A percentile compares a stretch with the other conserved stretches of the same genome.
phyloP scores from a whole-genome alignment of 352 stramenopile genomes.

The Aphanomyces euteiches region DNA sequence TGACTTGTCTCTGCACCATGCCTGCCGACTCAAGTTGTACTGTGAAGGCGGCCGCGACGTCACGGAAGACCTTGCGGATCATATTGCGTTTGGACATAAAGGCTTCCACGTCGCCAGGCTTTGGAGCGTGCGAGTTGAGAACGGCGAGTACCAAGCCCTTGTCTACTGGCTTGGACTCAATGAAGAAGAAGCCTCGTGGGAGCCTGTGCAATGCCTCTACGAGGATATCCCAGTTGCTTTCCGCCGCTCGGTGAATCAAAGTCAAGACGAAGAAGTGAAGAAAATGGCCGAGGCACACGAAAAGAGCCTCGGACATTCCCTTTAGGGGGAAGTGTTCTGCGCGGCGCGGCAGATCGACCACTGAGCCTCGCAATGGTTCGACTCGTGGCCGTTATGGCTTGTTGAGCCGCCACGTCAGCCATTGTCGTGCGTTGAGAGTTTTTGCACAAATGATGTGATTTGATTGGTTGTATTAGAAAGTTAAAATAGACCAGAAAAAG shows the following conservation, averaged over 20 bases:
- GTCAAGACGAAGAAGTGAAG: background rate
- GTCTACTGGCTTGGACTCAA: constrained; percentile 18
- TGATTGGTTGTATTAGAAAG: background rate
- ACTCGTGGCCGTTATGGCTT: background rate
- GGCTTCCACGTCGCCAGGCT: background rate
- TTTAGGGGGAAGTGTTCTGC: background rate
- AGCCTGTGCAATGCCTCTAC: background rate
- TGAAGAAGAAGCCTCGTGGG: background rate
- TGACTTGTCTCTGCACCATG: background rate
- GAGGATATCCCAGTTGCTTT: constrained; percentile 14
- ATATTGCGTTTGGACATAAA: background rate
- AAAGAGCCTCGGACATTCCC: background rate
- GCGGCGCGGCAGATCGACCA: background rate
- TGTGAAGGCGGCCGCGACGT: background rate
- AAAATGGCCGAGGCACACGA: background rate
- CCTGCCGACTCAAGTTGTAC: background rate
- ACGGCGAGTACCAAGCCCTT: background rate
- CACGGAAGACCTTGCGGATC: background rate
- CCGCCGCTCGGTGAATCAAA: background rate
- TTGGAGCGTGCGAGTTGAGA: background rate
- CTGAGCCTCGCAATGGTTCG: no score
- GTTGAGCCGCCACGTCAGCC: background rate
- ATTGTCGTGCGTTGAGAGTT: background rate
- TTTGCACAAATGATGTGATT: background rate
- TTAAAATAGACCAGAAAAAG: background rate